Percentiles rank a stretch among this genome's conserved stretches.
Conservation (phyloP, 805 yeast species). For the Schwanniomyces polymorphus region DNA sequence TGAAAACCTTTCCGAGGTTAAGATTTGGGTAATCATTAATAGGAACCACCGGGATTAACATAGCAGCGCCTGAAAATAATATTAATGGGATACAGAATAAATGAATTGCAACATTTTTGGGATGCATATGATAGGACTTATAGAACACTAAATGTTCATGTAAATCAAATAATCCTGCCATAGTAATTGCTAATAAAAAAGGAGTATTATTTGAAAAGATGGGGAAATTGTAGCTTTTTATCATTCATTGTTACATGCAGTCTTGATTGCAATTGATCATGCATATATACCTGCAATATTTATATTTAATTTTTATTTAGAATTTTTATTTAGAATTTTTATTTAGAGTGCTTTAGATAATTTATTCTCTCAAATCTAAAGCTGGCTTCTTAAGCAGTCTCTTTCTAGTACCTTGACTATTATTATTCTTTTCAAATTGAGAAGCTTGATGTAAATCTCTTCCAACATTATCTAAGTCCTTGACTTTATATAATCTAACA, state of each 20-base stretch:
- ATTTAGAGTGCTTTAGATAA: neutral
- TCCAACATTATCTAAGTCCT: slow-evolving; percentile 84
- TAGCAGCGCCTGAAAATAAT: slow-evolving; percentile 51
- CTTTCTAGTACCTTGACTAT: slow-evolving; percentile 38
- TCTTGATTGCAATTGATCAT: neutral
- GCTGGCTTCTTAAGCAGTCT: slow-evolving; percentile 52
- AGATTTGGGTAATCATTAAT: slow-evolving; percentile 19
- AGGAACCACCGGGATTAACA: slow-evolving; percentile 27
- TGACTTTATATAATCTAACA: slow-evolving; percentile 90
- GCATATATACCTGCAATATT: neutral
- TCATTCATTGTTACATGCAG: neutral
- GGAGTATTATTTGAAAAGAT: slow-evolving; percentile 1
- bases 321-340: no score
- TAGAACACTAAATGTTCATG: slow-evolving; percentile 40
- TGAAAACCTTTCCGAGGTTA: slow-evolving; percentile 49
- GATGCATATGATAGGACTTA: slow-evolving; percentile 50
- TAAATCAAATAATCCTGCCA: slow-evolving; percentile 35
- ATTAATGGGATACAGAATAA: slow-evolving; percentile 79
- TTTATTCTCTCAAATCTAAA: slow-evolving; percentile 49
- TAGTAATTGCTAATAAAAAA: slow-evolving; percentile 7
- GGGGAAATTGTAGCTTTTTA: neutral
- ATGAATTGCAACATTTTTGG: slow-evolving; percentile 75
- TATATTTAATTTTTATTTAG: neutral
- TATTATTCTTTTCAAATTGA: slow-evolving; percentile 44
- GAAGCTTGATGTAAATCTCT: slow-evolving; percentile 67